These are phyloP conservation scores for Solanum etuberosum DNA, from an alignment of 257 asterid species.

Conservation along the genomic window DNA sequence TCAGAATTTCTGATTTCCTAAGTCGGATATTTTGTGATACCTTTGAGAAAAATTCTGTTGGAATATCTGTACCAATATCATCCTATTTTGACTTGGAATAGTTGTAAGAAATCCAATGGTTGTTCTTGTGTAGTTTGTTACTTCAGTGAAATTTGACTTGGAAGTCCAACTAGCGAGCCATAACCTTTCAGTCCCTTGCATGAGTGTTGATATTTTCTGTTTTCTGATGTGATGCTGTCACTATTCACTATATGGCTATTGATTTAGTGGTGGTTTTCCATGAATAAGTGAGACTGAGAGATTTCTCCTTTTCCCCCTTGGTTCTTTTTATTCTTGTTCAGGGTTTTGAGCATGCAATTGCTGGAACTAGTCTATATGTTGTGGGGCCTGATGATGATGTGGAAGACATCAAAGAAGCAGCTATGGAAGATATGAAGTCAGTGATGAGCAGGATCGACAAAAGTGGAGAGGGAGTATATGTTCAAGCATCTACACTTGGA, in stretches of 20 bases:
- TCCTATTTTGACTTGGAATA: neutral
- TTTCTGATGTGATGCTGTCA: neutral
- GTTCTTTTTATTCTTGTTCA: slow-evolving; percentile 14
- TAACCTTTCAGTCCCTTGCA: neutral
- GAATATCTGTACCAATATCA: neutral
- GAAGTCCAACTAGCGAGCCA: neutral
- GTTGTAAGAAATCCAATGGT: neutral
- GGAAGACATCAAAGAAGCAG: slow-evolving; percentile 66
- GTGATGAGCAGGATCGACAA: slow-evolving; percentile 91
- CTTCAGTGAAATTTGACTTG: neutral
- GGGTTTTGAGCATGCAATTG: slow-evolving; percentile 99
- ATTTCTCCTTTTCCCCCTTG: neutral
- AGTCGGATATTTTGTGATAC: neutral
- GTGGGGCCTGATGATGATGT: slow-evolving; percentile 81
- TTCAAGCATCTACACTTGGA: slow-evolving; percentile 97
- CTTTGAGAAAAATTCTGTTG: neutral
- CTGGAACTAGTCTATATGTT: slow-evolving; percentile 85
- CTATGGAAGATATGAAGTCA: slow-evolving; percentile 94
- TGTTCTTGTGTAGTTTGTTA: neutral
- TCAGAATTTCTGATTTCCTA: neutral
- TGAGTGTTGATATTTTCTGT: neutral
- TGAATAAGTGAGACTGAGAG: neutral
- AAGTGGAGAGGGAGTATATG: slow-evolving; percentile 93
- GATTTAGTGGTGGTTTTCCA: neutral
- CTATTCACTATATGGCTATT: neutral